Evolutionary conservation across 441 rosid species (phyloP), one percentile per base, ranked within the genome.

Genomic region (Iberis amara): DNA sequence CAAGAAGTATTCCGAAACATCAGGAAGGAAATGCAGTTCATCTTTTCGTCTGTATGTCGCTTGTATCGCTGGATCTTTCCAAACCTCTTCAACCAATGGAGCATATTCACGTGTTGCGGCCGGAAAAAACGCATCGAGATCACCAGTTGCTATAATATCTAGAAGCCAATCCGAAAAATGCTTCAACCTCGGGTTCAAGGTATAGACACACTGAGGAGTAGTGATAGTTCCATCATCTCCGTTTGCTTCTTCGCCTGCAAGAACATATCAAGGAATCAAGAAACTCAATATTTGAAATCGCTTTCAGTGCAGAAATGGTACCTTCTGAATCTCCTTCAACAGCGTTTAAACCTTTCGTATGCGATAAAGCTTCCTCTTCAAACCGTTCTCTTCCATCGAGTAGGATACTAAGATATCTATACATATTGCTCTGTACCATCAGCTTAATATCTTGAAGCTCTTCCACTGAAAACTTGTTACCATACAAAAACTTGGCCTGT

Each of bases 41-140:
- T 80, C 83, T 70, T 77, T 89, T 70, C 99, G 79, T 67, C 53
- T 82, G 59, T 81, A 89, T 2, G 97, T 85, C 24, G 85, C 94
- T 68, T 94, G 94, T 62, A 87, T 78, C 7, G 99, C 99, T 3
- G 89, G 94, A 85, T 89, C 96, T 73, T 71, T 94, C 99, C 97
- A 94, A 44, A 89, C 79, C 74, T 94, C 99, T 61, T 94, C 99
- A 40, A 94, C 97, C 62, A 94, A 71, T 0, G 97, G 99, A 63
- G 97, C 99, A 50, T 89, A 94, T 58, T 94, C 99, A 2, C 97
- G 96, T 6, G 99, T 85, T 55, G 99, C 99, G 1, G 99, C 99
- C 11, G 99, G 99, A 65, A 94, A 94, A 75, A 94, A 87, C 7
- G 99, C 95, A 67, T 89, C 97, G 53, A 94, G 75, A 68, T 94